Evolutionary conservation across 139 green algal species (phyloP).

Genomic region (Gonium pectorale): DNA sequence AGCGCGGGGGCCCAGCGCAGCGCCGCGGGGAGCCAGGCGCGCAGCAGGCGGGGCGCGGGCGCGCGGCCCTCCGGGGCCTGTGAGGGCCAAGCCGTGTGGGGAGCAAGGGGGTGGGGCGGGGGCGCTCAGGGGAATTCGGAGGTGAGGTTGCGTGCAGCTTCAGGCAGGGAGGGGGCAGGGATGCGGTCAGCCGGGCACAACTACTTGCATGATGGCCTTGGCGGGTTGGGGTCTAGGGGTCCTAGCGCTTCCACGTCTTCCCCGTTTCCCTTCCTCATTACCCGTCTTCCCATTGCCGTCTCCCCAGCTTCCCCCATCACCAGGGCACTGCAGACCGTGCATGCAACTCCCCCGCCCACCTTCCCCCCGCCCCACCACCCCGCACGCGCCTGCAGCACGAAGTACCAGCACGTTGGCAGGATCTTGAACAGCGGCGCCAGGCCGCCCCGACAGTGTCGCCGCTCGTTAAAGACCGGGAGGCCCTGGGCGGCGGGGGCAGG

Average conservation of each 20-base stretch:
- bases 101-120: background rate
- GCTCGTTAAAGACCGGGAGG: background rate
- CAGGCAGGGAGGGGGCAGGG: background rate
- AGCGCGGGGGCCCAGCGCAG: constrained; percentile 27
- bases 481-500: background rate
- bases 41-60: constrained; percentile 26
- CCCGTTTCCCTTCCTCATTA: background rate
- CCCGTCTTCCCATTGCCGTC: background rate
- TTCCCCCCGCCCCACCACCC: background rate
- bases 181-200: background rate
- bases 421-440: background rate
- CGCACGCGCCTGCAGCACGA: constrained; percentile 16
- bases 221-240: background rate
- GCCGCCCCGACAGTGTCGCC: background rate
- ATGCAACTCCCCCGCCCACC: background rate
- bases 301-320: background rate
- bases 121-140: background rate
- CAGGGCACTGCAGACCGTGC: background rate
- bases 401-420: constrained; percentile 31
- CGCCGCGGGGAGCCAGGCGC: constrained; percentile 28
- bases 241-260: background rate
- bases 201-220: background rate
- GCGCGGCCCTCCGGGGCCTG: background rate
- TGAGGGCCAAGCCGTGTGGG: background rate
- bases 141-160: background rate